These are phyloP conservation scores for Sporisorium exsertum DNA, from an alignment of 1,284 basidiomycete species.

Conservation along the genomic window DNA sequence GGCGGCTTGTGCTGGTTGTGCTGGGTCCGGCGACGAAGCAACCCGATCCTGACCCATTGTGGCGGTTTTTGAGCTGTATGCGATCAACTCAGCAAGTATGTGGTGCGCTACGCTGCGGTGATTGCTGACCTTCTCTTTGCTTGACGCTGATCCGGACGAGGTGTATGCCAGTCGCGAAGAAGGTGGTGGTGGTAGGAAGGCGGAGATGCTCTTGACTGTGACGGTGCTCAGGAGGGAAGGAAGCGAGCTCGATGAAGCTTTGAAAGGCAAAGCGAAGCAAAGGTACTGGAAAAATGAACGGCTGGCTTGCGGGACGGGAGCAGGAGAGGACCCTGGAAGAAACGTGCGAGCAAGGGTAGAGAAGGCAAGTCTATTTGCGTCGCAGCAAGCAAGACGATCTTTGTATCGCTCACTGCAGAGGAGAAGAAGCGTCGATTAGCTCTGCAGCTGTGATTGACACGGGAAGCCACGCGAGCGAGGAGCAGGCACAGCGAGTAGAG, in stretches of 20 bases:
- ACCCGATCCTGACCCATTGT: constrained; percentile 10
- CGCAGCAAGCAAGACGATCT: not conserved
- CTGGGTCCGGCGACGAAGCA: not conserved
- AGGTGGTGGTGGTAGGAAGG: not conserved
- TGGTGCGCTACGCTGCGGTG: not conserved
- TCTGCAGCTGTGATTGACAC: not conserved
- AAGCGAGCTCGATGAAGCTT: not conserved
- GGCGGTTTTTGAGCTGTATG: not conserved
- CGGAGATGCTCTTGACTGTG: not conserved
- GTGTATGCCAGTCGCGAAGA: not conserved
- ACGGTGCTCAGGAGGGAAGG: not conserved
- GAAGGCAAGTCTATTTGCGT: not conserved
- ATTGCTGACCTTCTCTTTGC: not conserved
- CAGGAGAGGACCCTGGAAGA: not conserved
- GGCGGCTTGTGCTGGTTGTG: constrained; percentile 13
- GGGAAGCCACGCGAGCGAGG: not conserved
- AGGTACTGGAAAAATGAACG: too few species aligned
- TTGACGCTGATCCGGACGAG: not conserved
- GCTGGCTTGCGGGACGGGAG: not conserved
- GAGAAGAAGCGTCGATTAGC: not conserved
- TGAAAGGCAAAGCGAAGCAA: not conserved
- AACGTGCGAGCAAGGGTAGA: not conserved
- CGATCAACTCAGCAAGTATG: not conserved
- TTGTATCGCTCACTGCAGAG: too few species aligned
- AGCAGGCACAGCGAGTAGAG: too few species aligned